Percentiles rank a stretch among this genome's conserved stretches.
Conservation (phyloP, 148 eudicot genomes). For the Hydrangea macrophylla region DNA sequence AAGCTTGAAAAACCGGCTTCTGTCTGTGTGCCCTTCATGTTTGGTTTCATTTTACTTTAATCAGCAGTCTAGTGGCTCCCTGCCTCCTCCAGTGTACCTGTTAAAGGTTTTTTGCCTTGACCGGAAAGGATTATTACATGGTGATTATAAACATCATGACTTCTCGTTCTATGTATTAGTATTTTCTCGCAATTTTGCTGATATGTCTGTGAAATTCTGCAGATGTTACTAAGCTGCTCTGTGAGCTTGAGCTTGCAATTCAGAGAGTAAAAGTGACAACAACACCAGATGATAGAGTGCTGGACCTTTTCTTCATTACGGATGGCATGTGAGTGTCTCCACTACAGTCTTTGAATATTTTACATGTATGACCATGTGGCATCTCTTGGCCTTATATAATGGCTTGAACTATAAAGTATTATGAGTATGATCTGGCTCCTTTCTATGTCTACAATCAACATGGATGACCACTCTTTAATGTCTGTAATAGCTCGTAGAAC, state of each 20-base stretch:
- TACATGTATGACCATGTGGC: background rate
- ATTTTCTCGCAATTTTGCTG: background rate
- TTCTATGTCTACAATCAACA: background rate
- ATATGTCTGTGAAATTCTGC: slow-evolving; percentile 4
- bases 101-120: slow-evolving; percentile 59
- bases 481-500: too few species aligned
- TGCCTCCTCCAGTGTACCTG: slow-evolving; percentile 43
- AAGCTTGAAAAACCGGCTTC: slow-evolving; percentile 57
- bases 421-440: background rate
- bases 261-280: slow-evolving; percentile 85
- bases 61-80: slow-evolving; percentile 34
- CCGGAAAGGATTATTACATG: slow-evolving; percentile 71
- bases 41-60: slow-evolving; percentile 45
- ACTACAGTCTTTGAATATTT: background rate
- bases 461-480: background rate
- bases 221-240: slow-evolving; percentile 77
- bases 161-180: background rate
- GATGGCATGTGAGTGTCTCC: slow-evolving; percentile 56
- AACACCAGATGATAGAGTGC: slow-evolving; percentile 76
- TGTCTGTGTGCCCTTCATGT: slow-evolving; percentile 61
- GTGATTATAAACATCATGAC: slow-evolving; percentile 25
- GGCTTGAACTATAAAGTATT: background rate
- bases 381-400: background rate
- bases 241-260: slow-evolving; percentile 69
- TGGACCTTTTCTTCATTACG: slow-evolving; percentile 77